These are phyloP conservation scores for Acer negundo DNA, from an alignment of 345 rosid genomes.

Conservation along the genomic window DNA sequence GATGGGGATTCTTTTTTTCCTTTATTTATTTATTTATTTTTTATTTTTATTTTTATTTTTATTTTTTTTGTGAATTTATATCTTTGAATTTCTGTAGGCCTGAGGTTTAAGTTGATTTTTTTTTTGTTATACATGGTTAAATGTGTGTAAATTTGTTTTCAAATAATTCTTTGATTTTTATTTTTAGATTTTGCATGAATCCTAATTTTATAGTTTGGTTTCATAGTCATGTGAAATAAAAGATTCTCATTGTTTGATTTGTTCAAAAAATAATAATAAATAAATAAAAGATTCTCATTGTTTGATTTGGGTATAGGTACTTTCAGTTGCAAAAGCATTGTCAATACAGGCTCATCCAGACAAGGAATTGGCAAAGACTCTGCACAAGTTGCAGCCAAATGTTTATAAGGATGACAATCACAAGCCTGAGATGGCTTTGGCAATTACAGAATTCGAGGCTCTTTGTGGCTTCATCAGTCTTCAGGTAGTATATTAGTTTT, in stretches of 20 bases:
- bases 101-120: not conserved
- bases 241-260: not conserved
- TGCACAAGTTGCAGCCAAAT: slow-evolving; percentile 78
- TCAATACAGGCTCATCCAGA: slow-evolving; percentile 99
- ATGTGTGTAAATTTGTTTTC: not conserved
- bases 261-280: not conserved
- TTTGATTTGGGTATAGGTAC: slow-evolving; percentile 53
- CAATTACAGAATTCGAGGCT: slow-evolving; percentile 88
- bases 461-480: slow-evolving; percentile 82
- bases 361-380: slow-evolving; percentile 65
- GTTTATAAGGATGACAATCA: slow-evolving; percentile 87
- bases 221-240: not conserved
- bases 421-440: slow-evolving; percentile 99
- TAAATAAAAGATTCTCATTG: not conserved
- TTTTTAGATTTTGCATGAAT: not conserved
- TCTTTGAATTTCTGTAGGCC: not conserved
- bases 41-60: not conserved
- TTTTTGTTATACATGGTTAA: not conserved
- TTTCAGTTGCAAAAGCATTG: slow-evolving; percentile 87
- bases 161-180: not conserved
- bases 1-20: not conserved
- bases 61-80: not conserved
- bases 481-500: slow-evolving; percentile 44
- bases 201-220: not conserved
- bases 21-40: no score